phyloP scores from a whole-genome alignment of 139 green algal species.

The Chlamydomonas schloesseri region DNA sequence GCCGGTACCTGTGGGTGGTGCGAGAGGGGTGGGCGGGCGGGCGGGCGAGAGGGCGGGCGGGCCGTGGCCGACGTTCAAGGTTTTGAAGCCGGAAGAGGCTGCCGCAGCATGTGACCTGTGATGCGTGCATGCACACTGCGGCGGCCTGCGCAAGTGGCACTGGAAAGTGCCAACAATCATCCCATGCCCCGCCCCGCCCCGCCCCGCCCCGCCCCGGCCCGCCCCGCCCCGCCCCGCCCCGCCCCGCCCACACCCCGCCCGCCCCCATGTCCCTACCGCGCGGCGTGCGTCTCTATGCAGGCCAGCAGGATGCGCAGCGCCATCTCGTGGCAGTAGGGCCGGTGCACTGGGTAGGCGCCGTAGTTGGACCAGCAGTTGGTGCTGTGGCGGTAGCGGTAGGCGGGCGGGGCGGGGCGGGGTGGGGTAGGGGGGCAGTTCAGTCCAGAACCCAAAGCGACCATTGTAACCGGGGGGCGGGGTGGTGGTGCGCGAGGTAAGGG shows the following conservation, averaged over 20 bases:
- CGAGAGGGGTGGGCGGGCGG: no score
- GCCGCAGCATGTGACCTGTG: no score
- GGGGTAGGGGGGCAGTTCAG: background rate
- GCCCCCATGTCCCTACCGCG: background rate
- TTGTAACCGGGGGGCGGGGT: no score
- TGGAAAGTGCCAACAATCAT: no score
- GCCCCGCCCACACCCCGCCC: background rate
- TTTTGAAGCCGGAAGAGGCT: no score
- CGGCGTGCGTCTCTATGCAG: slow-evolving; percentile 85
- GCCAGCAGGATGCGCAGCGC: slow-evolving; percentile 95
- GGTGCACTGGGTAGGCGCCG: slow-evolving; percentile 90
- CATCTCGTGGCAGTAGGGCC: slow-evolving; percentile 95
- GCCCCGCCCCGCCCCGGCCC: background rate
- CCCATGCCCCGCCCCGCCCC: no score
- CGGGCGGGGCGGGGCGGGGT: background rate
- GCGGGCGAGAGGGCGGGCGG: no score
- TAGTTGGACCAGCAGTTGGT: slow-evolving; percentile 95
- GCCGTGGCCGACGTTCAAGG: no score
- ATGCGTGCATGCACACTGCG: no score
- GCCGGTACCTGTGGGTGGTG: slow-evolving; percentile 79
- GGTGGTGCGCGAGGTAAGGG: no score
- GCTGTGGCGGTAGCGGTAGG: background rate
- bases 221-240: background rate
- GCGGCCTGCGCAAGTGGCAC: no score
- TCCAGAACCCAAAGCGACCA: no score